phyloP scores from a whole-genome alignment of 345 rosid species.

The Moricandia arvensis region DNA sequence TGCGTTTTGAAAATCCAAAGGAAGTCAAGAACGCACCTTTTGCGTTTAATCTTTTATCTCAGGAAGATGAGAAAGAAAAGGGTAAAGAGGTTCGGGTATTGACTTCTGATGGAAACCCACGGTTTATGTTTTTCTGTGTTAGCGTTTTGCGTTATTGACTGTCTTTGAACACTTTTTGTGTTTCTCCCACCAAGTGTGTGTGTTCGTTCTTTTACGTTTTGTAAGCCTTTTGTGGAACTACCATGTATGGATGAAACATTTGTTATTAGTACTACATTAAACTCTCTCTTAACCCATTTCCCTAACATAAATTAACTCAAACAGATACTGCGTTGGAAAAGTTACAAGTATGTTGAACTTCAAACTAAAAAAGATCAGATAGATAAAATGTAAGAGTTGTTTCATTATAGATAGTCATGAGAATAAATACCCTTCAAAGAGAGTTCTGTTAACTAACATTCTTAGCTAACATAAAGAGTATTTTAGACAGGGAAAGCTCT shows the following conservation, averaged over 20 bases:
- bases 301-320: background rate
- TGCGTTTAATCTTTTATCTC: slow-evolving; percentile 41
- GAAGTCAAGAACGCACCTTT: slow-evolving; percentile 96
- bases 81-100: slow-evolving; percentile 75
- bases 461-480: slow-evolving; percentile 14
- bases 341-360: background rate
- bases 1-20: slow-evolving; percentile 38
- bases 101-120: slow-evolving; percentile 53
- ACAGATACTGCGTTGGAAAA: background rate
- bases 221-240: slow-evolving; percentile 8
- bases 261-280: slow-evolving; percentile 12
- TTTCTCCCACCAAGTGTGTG: slow-evolving; percentile 17
- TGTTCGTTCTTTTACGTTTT: background rate
- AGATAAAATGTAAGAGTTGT: background rate
- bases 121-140: background rate
- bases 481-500: slow-evolving; percentile 4
- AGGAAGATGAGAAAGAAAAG: slow-evolving; percentile 21
- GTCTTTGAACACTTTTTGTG: slow-evolving; percentile 8
- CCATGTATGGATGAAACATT: slow-evolving; percentile 2
- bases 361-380: background rate
- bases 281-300: background rate
- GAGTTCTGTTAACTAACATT: slow-evolving; percentile 11
- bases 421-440: background rate
- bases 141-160: slow-evolving; percentile 15
- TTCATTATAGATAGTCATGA: slow-evolving; percentile 20